Evolutionary conservation across 1,284 basidiomycete species (phyloP).

Genomic region (Cronartium quercuum): DNA sequence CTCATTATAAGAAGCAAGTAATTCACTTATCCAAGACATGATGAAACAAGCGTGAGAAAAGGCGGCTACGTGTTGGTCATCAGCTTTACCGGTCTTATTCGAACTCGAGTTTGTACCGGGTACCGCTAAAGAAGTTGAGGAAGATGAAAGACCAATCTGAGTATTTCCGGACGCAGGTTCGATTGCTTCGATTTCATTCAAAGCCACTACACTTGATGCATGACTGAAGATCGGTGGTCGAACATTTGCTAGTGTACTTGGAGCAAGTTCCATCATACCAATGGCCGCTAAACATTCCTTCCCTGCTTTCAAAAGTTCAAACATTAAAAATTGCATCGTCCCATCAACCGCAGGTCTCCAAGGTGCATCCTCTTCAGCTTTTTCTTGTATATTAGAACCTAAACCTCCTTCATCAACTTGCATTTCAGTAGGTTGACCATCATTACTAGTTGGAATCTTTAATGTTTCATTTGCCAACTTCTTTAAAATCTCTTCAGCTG

Average conservation of each 20-base stretch:
- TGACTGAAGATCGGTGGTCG: constrained; percentile 32
- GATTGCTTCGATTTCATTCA: background rate
- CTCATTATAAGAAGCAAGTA: constrained; percentile 83
- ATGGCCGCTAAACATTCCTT: constrained; percentile 23
- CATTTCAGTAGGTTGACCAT: constrained; percentile 16
- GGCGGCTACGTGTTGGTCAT: constrained; percentile 47
- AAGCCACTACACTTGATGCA: background rate
- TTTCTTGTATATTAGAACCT: constrained; percentile 44
- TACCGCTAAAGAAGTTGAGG: background rate
- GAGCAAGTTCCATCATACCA: constrained; percentile 5
- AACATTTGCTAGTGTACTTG: constrained; percentile 11
- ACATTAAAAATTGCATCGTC: constrained; percentile 39
- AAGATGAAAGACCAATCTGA: background rate
- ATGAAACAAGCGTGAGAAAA: constrained; percentile 74
- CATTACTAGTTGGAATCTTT: constrained; percentile 21
- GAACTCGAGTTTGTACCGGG: background rate
- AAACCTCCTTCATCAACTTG: constrained; percentile 39
- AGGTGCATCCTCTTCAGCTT: constrained; percentile 43
- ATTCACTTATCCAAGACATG: constrained; percentile 84
- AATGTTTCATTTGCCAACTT: background rate
- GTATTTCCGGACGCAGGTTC: constrained; percentile 1
- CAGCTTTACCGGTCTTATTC: constrained; percentile 11
- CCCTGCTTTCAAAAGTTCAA: constrained; percentile 26
- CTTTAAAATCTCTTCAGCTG: background rate
- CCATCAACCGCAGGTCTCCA: constrained; percentile 29